Base-by-base conservation (phyloP, 257 asterid genomes). In the Dorcoceras hygrometricum region DNA sequence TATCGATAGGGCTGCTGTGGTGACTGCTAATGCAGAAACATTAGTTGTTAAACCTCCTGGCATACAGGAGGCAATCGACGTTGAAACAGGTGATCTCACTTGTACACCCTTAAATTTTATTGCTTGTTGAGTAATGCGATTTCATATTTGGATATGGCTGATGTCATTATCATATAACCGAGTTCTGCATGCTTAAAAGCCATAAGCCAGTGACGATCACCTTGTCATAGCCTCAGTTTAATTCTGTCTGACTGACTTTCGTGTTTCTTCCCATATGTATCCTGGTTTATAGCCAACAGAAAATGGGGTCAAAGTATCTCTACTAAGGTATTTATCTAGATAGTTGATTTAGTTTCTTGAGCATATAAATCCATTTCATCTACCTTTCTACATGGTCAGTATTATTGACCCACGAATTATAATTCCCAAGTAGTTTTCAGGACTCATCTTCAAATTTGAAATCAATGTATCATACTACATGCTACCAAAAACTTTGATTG, bases 21-120 rank as follows among this genome's bases (percentile, higher is more conserved):
- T 67, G 27, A 94, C 99, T 34, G 81, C 82, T 63, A 85, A 90
- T 77, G 97, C 96, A 14, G 97, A 93, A 86, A 93, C 96, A 23
- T 68, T 69, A 23, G 93, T 78, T 72, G 86, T 86, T 76, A 81
- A 60, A 59, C 99, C 97, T 19, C 46, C 48, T 48, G 97, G 95
- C 58, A 71, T 93, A 67, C 97, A 90, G 77, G 89, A 88, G 76
- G 89, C 85, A 67, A 88, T 90, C 69, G 77, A 87, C 63, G 75
- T 81, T 31, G 95, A 86, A 87, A 85, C 76, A 25, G 95, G 97
- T 89, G 79, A 79, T 57, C 29, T 54, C 58, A 51, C 72, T 71
- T 59, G 18, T 24, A 46, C 54, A 4, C 54, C 54, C 54, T 46
- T 46, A 39, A 11, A 39, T 39, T 39, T 39, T 39, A 12, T 3